Conservation (phyloP, 2,329 filamentous ascomycete species). For the Arthrobotrys entomopaga region DNA sequence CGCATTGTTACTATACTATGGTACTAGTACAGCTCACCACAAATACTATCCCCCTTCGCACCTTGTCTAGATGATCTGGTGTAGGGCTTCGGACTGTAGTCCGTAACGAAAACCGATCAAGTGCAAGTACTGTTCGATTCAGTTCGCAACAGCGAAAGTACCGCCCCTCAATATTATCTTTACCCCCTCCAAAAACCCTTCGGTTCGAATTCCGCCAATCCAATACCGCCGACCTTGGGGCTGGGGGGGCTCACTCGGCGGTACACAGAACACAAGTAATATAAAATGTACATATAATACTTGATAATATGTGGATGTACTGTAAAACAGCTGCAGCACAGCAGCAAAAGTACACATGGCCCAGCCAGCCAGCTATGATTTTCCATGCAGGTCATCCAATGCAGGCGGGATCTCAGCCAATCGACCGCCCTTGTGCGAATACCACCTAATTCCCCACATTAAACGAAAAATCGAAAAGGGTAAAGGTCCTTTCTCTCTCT, state of each 20-base stretch:
- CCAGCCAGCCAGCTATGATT: background rate
- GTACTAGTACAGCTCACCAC: too few species aligned
- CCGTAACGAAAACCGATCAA: too few species aligned
- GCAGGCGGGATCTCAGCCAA: slow-evolving; percentile 18
- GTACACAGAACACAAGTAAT: slow-evolving; percentile 5
- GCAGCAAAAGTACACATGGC: slow-evolving; percentile 16
- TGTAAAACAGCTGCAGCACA: too few species aligned
- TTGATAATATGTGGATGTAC: background rate
- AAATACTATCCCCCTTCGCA: too few species aligned
- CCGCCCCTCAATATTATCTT: background rate
- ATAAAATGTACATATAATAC: too few species aligned
- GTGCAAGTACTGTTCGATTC: too few species aligned
- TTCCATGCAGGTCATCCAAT: slow-evolving; percentile 30
- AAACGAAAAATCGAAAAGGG: slow-evolving; percentile 1
- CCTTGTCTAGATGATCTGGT: too few species aligned
- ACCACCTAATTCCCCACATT: slow-evolving; percentile 14
- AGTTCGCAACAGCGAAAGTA: too few species aligned
- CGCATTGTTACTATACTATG: too few species aligned
- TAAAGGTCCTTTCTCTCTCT: too few species aligned
- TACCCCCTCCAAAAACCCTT: background rate
- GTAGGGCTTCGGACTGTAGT: too few species aligned
- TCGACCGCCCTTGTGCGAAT: slow-evolving; percentile 15
- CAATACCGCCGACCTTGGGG: background rate
- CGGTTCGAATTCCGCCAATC: slow-evolving; percentile 8
- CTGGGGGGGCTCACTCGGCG: slow-evolving; percentile 8